Base-by-base conservation (phyloP, 768 basidiomycete genomes). In the Mycena chlorophos region DNA sequence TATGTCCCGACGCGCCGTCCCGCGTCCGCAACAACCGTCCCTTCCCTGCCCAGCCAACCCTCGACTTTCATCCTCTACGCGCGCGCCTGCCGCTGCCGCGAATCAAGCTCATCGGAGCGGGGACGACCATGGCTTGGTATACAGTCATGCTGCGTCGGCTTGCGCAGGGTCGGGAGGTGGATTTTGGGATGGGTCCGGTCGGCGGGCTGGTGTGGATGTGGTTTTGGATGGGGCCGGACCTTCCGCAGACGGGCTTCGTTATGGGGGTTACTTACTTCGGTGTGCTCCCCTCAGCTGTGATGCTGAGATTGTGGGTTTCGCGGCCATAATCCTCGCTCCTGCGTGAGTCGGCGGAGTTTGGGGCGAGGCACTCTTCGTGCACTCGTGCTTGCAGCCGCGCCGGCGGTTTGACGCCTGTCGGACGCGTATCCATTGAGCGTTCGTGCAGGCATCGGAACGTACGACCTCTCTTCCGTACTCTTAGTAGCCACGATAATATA, bases 121-220 rank as follows among this genome's bases (percentile, higher is more conserved):
- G 87, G 0, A 67, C 78, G 8, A 71, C 69, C n/a, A 73, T 84
- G 68, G 82, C 87, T 3, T 91, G 89, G 89, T 88, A 91, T 68
- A 66, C 68, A 17, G 72, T 87, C 19, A 73, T 73, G 58, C 82
- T 94, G 66, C 75, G 84, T 52, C 68, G 71, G 26, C 64, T 88
- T 27, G 77, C 85, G 4, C 13, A 2, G 22, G 23, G 30, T n/a
- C n/a, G 22, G 13, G 40, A 55, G 50, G 52, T 13, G 28, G 58
- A 71, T 34, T 71, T 70, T 61, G 50, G 42, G 20, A 58, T 76
- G 52, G 69, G 70, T 22, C 72, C 71, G n/a, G 25, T 79, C 16
- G 67, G 64, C 16, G 72, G 74, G 8, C 34, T 82, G 3, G 22
- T 76, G 22, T 65, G 66, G 63, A 77, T 84, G 80, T 84, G 79